Evolutionary conservation across 371 early-diverging fungal species (phyloP).

Genomic region (Dinochytrium kinnereticum): DNA sequence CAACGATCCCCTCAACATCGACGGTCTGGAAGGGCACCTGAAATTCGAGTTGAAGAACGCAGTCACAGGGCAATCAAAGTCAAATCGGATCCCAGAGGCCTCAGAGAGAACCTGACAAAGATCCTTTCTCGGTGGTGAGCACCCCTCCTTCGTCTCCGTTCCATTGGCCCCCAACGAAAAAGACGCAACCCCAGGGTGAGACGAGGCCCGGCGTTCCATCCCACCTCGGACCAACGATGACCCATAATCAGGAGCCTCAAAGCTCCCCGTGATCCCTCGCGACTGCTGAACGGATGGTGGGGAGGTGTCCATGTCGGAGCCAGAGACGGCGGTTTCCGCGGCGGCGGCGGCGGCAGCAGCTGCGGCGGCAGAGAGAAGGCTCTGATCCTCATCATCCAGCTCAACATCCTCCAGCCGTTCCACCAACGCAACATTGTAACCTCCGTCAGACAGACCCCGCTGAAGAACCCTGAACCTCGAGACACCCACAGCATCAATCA

Average conservation of each 20-base stretch:
- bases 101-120: no score
- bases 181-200: no score
- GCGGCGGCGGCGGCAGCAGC: no score
- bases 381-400: conserved; percentile 29
- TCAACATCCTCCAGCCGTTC: conserved; percentile 34
- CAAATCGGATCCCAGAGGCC: background rate
- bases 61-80: conserved; percentile 21
- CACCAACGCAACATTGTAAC: conserved; percentile 32
- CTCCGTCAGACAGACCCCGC: conserved; percentile 25
- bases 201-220: no score
- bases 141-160: background rate
- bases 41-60: conserved; percentile 15
- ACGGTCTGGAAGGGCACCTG: background rate
- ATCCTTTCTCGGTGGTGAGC: no score
- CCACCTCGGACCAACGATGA: no score
- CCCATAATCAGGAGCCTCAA: no score
- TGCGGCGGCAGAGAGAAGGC: background rate
- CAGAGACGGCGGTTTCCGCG: no score
- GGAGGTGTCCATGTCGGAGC: no score
- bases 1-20: background rate
- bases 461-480: conserved; percentile 32
- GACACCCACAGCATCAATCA: conserved; percentile 29
- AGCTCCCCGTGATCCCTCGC: no score
- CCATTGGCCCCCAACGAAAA: no score
- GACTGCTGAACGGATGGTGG: no score